Evolutionary conservation across 495 filamentous ascomycete species (phyloP).

Genomic region (Physcia stellaris): DNA sequence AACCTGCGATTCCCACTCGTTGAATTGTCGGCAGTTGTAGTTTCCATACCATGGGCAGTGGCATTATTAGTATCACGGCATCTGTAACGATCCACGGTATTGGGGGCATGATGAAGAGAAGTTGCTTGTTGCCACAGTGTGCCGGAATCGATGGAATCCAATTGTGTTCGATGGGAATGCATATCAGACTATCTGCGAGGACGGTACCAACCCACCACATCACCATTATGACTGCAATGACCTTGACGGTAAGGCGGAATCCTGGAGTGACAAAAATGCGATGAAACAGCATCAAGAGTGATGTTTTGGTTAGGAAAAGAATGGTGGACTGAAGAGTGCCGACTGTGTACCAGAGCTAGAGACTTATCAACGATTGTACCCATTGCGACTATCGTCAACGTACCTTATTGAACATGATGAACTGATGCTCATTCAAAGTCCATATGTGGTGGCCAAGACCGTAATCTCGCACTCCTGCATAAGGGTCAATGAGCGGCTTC

Average conservation of each 20-base stretch:
- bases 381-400: not conserved
- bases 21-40: conserved; percentile 21
- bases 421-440: conserved; percentile 7
- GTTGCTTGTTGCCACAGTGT: conserved; percentile 17
- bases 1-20: conserved; percentile 24
- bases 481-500: not conserved
- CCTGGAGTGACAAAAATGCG: conserved; percentile 20
- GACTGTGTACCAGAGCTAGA: conserved; percentile 11
- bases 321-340: conserved; percentile 9
- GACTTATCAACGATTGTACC: not conserved
- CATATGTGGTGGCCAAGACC: conserved; percentile 10
- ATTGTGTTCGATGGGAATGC: conserved; percentile 10
- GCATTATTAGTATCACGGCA: conserved; percentile 19
- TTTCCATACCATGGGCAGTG: conserved; percentile 22
- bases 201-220: conserved; percentile 10
- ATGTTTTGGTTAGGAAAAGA: conserved; percentile 21
- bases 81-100: conserved; percentile 24
- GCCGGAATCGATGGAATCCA: conserved; percentile 12
- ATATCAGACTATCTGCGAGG: conserved; percentile 9
- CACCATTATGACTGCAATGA: conserved; percentile 11
- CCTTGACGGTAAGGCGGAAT: conserved; percentile 8
- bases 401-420: conserved; percentile 11
- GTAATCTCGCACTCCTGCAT: conserved; percentile 7
- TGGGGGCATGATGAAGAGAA: conserved; percentile 12
- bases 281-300: conserved; percentile 24